Conservation (phyloP, 306 rosid species). For the Castanospermum australe region DNA sequence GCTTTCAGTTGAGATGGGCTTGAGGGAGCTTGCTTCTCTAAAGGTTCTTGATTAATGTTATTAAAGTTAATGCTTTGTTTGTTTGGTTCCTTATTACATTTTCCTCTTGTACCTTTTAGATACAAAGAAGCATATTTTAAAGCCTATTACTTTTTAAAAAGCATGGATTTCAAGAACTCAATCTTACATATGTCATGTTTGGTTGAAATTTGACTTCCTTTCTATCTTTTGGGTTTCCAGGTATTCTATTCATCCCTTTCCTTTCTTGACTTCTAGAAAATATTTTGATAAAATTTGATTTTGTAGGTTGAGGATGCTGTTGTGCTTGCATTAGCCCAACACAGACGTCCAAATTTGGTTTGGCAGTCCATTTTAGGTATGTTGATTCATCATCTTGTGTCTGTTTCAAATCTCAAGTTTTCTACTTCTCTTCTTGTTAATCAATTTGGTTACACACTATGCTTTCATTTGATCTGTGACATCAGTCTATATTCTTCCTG, state of each 20-base stretch:
- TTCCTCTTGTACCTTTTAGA: conserved; percentile 15
- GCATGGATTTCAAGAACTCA: conserved; percentile 5
- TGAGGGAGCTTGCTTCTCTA: conserved; percentile 78
- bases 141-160: not conserved
- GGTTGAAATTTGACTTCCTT: conserved; percentile 17
- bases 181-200: not conserved
- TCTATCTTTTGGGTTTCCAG: not conserved
- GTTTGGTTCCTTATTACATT: not conserved
- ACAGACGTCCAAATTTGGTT: conserved; percentile 63
- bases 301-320: conserved; percentile 94
- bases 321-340: conserved; percentile 77
- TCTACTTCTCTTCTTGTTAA: not conserved
- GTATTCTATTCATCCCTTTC: not conserved
- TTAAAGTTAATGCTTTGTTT: conserved; percentile 1
- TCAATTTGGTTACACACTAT: not conserved
- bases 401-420: not conserved
- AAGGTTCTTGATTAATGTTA: conserved; percentile 51
- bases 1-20: conserved; percentile 98
- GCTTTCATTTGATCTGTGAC: conserved; percentile 10
- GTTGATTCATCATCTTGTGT: not conserved
- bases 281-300: not conserved
- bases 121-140: not conserved
- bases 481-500: not conserved
- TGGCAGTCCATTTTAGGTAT: conserved; percentile 64
- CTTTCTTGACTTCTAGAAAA: not conserved